Evolutionary conservation across 2,329 filamentous ascomycete species (phyloP), one percentile per base, ranked within the genome.

Genomic region (Calonectria naviculata): DNA sequence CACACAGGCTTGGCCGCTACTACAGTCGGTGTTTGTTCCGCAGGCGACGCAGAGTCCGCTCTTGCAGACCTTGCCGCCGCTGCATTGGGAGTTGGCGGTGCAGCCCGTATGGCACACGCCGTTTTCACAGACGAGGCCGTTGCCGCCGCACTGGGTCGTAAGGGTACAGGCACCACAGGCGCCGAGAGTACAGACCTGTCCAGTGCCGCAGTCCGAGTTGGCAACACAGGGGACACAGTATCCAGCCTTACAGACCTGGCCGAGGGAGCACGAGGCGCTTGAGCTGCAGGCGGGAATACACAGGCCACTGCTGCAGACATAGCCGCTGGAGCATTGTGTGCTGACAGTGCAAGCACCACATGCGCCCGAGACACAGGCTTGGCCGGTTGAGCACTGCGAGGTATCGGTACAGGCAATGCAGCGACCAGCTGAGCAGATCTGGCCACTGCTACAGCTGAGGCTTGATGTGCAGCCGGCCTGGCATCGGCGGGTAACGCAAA

Each of bases 1-100:
- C 6, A 21, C 8, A 36, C 73, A 73, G 9, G 64, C 67, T 17
- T 71, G 67, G n/a, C 64, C 60, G 36, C 26, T 47, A 15, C 28
- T 19, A 34, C 72, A 74, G 34, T 74, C 56, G 4, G 60, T 61
- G 44, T 66, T 70, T 19, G 21, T 44, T 12, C 31, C 41, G 24
- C 67, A 70, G 4, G 31, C 38, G 17, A 38, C 17, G 26, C 67
- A 70, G 28, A 66, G 62, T 3, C 67, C 67, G 8, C 28, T 61
- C 62, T 70, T 49, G 60, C 72, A 74, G 8, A 71, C 65, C 63
- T 68, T 49, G 31, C 72, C 72, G 63, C 24, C 28, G 47, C 60
- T 67, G 29, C 72, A 74, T 31, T 70, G 52, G 2, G 64, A 44
- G 38, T 56, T 68, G 38, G 67, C 42, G 5, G 67, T 66, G 21